A percentile compares a stretch with the other conserved stretches of the same genome.
Evolutionary conservation across 805 yeast species (phyloP).

Genomic region (Kodamaea neixiangensis): DNA sequence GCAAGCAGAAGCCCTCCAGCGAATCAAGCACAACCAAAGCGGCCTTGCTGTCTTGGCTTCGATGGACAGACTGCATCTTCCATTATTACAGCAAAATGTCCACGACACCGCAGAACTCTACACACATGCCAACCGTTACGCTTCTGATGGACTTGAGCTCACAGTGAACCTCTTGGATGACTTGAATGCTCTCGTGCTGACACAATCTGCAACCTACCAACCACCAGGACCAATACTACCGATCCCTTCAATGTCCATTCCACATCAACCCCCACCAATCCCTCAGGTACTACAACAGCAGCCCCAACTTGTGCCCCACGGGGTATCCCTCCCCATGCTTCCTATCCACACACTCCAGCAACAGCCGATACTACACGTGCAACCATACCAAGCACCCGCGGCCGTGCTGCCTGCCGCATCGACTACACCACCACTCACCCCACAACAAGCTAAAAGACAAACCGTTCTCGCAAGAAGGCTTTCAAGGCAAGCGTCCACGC

Average conservation of each 20-base stretch:
- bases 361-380: constrained; percentile 3
- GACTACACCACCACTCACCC: constrained; percentile 8
- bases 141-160: constrained; percentile 18
- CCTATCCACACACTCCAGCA: constrained; percentile 1
- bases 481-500: constrained; percentile 29
- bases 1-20: constrained; percentile 19
- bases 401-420: not conserved
- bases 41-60: constrained; percentile 16
- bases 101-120: constrained; percentile 15
- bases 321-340: not conserved
- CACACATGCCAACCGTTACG: constrained; percentile 11
- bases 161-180: constrained; percentile 21
- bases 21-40: constrained; percentile 16
- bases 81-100: constrained; percentile 17
- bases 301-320: not conserved
- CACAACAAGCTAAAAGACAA: constrained; percentile 18
- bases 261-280: not conserved
- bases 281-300: not conserved
- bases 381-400: constrained; percentile 2
- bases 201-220: not conserved
- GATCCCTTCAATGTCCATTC: not conserved
- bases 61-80: constrained; percentile 14
- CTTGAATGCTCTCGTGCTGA: constrained; percentile 7
- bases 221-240: not conserved
- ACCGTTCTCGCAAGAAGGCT: constrained; percentile 24